Evolutionary conservation across 225 moss, liverwort and hornwort species (phyloP), one percentile per base, ranked within the genome.

Genomic region (Climacium dendroides): DNA sequence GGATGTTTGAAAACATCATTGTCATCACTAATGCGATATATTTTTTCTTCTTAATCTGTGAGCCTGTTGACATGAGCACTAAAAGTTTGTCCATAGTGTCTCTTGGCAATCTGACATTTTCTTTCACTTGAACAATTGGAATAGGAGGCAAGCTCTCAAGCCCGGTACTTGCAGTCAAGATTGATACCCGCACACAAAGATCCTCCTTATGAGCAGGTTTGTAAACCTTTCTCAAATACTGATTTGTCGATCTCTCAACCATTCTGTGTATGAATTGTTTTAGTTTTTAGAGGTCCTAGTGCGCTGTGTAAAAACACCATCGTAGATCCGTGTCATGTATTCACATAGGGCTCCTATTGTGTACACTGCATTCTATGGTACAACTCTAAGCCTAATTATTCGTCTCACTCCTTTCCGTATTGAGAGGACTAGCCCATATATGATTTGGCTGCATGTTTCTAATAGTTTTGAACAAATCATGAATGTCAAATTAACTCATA

Each of bases 171-270:
- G 92, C 95, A 99, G 85, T 91, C 99, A 80, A 95, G 99, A 87
- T 89, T 99, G 79, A 96, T 99, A 94, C 95, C 96, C 43, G 96
- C 95, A 72, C 97, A 96, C 89, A 99, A 99, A 91, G 99, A 99
- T 85, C 95, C 97, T 80, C 85, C 95, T 61, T 95, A 93, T 88
- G 99, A 99, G 87, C 99, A 98, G 96, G 97, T 98, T 86, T 45
- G 91, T 83, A 54, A 28, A 19, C 62, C 39, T 55, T 77, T 55
- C 65, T 39, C 32, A 34, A 81, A 39, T 26, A 48, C 28, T 30
- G 29, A 32, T 78, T 78, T 65, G 26, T 39, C 35, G 52, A 67
- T 64, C 37, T 72, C 75, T 79, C 54, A 78, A 70, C 19, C 41
- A 55, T 85, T 74, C 60, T 25, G 13, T 74, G 50, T 76, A 58